phyloP scores from a whole-genome alignment of 2,329 filamentous ascomycete genomes.

The Fusarium sp. region DNA sequence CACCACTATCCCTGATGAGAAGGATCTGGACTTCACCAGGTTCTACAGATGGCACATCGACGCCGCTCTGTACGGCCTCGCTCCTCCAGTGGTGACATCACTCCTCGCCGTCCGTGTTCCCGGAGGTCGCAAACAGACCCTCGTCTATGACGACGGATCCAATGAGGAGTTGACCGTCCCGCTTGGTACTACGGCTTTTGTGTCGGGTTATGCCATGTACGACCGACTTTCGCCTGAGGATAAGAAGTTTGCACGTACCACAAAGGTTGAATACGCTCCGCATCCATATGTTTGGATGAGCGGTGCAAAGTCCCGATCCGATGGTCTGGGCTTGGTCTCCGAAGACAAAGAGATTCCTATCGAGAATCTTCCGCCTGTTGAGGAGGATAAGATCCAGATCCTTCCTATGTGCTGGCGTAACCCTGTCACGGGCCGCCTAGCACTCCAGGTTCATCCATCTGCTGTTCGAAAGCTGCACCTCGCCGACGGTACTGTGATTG shows the following conservation, averaged over 20 bases:
- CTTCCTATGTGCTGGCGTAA: slow-evolving; percentile 83
- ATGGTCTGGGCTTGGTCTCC: slow-evolving; percentile 76
- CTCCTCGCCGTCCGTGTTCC: slow-evolving; percentile 80
- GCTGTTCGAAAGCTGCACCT: slow-evolving; percentile 76
- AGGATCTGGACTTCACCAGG: slow-evolving; percentile 61
- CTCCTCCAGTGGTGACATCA: slow-evolving; percentile 78
- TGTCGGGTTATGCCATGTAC: slow-evolving; percentile 76
- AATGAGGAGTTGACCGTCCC: slow-evolving; percentile 73
- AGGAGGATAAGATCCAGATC: slow-evolving; percentile 72
- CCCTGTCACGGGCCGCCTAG: slow-evolving; percentile 72
- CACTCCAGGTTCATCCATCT: slow-evolving; percentile 78
- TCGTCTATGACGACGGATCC: slow-evolving; percentile 78
- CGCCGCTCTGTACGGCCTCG: slow-evolving; percentile 77
- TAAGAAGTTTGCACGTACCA: slow-evolving; percentile 72
- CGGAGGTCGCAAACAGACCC: slow-evolving; percentile 69
- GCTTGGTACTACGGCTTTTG: slow-evolving; percentile 80
- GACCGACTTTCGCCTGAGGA: slow-evolving; percentile 71
- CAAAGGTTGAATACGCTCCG: slow-evolving; percentile 77
- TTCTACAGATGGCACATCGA: slow-evolving; percentile 87
- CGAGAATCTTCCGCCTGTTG: slow-evolving; percentile 70
- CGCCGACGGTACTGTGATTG: slow-evolving; percentile 72
- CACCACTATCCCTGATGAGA: slow-evolving; percentile 63
- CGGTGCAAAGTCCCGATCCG: slow-evolving; percentile 69
- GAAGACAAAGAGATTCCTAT: slow-evolving; percentile 70
- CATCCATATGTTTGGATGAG: slow-evolving; percentile 89